A percentile compares a stretch with the other conserved stretches of the same genome.
phyloP scores from a whole-genome alignment of 2,329 filamentous ascomycete species.

The Grosmannia serpens region DNA sequence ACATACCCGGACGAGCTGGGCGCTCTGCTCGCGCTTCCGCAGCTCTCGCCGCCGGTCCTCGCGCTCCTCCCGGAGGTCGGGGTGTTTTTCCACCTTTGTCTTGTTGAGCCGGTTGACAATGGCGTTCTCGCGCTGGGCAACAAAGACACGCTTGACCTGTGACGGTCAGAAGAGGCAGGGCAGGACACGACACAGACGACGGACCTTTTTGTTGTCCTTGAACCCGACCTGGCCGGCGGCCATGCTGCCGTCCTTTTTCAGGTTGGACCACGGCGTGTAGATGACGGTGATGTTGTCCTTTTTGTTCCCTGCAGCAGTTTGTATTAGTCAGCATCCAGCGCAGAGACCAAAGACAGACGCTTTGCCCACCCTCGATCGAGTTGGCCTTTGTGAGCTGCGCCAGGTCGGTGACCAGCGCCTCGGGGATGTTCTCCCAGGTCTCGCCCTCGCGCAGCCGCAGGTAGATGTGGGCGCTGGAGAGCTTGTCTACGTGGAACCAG shows the following conservation, averaged over 20 bases:
- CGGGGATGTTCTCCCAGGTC: slow-evolving; percentile 71
- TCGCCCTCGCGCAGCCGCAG: slow-evolving; percentile 70
- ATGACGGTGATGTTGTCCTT: slow-evolving; percentile 96
- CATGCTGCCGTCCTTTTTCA: slow-evolving; percentile 94
- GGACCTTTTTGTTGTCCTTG: slow-evolving; percentile 66
- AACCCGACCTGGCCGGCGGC: slow-evolving; percentile 90
- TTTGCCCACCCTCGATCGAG: slow-evolving; percentile 70
- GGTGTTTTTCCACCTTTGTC: slow-evolving; percentile 79
- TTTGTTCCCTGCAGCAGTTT: slow-evolving; percentile 62
- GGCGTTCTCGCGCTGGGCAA: slow-evolving; percentile 70
- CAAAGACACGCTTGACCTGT: slow-evolving; percentile 74
- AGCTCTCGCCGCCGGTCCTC: slow-evolving; percentile 64
- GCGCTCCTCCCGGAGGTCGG: slow-evolving; percentile 71
- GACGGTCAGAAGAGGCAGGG: too few species aligned
- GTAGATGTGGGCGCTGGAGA: slow-evolving; percentile 94
- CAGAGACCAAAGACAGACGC: too few species aligned
- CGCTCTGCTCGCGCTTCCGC: slow-evolving; percentile 57
- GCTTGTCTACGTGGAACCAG: slow-evolving; percentile 98
- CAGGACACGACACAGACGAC: background rate
- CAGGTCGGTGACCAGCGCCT: slow-evolving; percentile 68
- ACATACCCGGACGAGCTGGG: slow-evolving; percentile 48
- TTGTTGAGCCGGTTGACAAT: slow-evolving; percentile 98
- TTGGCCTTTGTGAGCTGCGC: slow-evolving; percentile 98
- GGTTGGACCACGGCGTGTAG: slow-evolving; percentile 92
- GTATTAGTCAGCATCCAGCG: background rate